Evolutionary conservation across 140 eudicot species (phyloP), one percentile per base, ranked within the genome.

Genomic region (Senecio squalidus): DNA sequence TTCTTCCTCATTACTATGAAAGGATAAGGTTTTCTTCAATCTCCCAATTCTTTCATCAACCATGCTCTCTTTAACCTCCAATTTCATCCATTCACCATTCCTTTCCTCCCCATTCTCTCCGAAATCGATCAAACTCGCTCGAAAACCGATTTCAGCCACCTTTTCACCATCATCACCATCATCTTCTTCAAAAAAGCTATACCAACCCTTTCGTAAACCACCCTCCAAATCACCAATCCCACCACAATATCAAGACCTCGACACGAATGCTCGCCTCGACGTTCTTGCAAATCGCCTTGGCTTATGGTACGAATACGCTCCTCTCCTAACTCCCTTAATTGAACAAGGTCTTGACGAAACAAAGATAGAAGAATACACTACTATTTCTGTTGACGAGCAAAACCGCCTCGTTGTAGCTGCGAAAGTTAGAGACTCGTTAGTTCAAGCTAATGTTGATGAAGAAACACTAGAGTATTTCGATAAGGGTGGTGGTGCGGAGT

Each of bases 191-290:
- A 72, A 58, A 17, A 73, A 81, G 5, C 74, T 84, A 55, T 88
- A 88, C 83, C 95, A 88, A 25, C 91, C 96, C 31, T 88, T 73
- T 55, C 78, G 92, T 6, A 83, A 92, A 16, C 97, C 97, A 6
- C 80, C 88, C 0, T 92, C 97, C 0, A 82, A 85, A 6, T 66
- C 87, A 1, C 97, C 97, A 1, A 70, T 83, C 17, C 94, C 97
- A 2, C 64, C 89, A 21, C 71, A 78, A 41, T 90, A 18, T 65
- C 84, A 81, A 6, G 5, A 62, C 62, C 87, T 85, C 31, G 95
- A 86, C 73, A 73, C 83, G 26, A 38, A 34, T 26, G 77, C 40
- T 21, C 78, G 83, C 40, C 77, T 86, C 55, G 84, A 82, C 2
- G 71, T 83, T 56, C 83, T 83, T 17, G 0, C 78, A 24, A 74